Evolutionary conservation across 805 yeast species (phyloP).

Genomic region (Peterozyma toletana): DNA sequence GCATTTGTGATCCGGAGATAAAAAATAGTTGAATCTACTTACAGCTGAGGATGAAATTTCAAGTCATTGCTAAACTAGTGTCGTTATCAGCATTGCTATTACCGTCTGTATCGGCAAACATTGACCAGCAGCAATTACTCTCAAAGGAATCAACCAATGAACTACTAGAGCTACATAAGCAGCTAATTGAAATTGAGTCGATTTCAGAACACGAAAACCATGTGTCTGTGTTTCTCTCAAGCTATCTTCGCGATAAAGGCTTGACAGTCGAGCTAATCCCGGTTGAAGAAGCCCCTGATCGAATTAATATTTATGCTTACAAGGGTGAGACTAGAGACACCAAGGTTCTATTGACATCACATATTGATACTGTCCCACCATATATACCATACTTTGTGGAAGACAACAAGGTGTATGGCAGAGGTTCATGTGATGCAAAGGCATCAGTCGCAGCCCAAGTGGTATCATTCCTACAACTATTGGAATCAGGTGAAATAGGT

Average conservation of each 20-base stretch:
- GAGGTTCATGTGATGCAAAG: constrained; percentile 71
- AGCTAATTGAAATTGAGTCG: constrained; percentile 26
- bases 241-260: constrained; percentile 32
- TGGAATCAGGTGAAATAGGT: constrained; percentile 24
- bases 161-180: constrained; percentile 24
- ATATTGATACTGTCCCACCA: constrained; percentile 71
- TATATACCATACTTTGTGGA: constrained; percentile 41
- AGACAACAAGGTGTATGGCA: constrained; percentile 48
- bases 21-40: too few relatives aligned
- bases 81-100: too few relatives aligned
- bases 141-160: background rate
- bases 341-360: constrained; percentile 49
- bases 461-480: constrained; percentile 41
- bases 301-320: constrained; percentile 55
- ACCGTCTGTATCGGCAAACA: too few relatives aligned
- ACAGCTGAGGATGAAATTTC: too few relatives aligned
- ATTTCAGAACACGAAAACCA: constrained; percentile 25
- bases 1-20: too few relatives aligned
- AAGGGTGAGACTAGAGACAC: constrained; percentile 36
- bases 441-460: constrained; percentile 62
- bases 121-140: too few relatives aligned
- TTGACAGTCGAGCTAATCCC: constrained; percentile 43
- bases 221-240: constrained; percentile 30
- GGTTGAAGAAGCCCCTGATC: constrained; percentile 21
- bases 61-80: too few relatives aligned